Evolutionary conservation across 768 basidiomycete species (phyloP).

Genomic region (Trametes cubensis): DNA sequence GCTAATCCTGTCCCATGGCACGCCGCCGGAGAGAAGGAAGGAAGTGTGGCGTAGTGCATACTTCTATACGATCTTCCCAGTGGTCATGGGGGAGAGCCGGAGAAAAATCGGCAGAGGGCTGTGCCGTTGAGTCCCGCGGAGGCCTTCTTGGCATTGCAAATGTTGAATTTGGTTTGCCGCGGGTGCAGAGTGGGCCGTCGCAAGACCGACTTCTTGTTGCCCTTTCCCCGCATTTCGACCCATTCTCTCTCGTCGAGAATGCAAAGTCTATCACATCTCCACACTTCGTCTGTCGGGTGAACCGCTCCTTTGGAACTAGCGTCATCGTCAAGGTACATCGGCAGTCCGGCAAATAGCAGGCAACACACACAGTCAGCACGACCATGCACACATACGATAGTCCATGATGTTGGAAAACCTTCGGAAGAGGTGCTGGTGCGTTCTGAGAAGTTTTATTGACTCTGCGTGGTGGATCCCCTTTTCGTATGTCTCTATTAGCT

Average conservation of each 20-base stretch:
- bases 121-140: neutral
- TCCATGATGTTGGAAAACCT: no score
- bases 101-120: conserved; percentile 15
- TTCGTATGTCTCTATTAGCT: neutral
- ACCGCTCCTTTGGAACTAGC: no score
- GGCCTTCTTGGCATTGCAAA: conserved; percentile 13
- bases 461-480: no score
- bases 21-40: conserved; percentile 1
- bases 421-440: no score
- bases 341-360: neutral
- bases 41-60: neutral
- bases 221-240: neutral
- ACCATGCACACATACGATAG: no score
- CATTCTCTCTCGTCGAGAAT: neutral
- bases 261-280: conserved; percentile 14
- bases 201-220: no score
- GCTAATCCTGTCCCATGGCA: conserved; percentile 4
- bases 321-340: no score
- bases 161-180: neutral
- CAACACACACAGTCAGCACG: no score
- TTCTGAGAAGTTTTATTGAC: no score
- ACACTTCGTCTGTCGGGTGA: conserved; percentile 1
- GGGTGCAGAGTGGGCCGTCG: no score
- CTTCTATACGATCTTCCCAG: conserved; percentile 10
- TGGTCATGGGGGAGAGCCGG: conserved; percentile 14